Evolutionary conservation across 2,329 filamentous ascomycete genomes (phyloP).

Genomic region (Herpotrichia juniperi): DNA sequence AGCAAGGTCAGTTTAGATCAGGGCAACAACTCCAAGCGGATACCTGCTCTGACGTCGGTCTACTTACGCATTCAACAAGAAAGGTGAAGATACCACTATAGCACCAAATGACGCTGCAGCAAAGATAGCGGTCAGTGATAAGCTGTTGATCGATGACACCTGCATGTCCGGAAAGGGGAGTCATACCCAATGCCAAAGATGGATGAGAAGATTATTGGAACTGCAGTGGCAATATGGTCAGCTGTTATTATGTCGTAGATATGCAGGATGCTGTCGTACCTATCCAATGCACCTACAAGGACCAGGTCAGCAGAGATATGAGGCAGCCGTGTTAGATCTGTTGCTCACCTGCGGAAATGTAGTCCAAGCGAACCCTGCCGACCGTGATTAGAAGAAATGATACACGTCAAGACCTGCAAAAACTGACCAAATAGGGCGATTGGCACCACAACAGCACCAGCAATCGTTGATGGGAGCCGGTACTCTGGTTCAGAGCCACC

Average conservation of each 20-base stretch:
- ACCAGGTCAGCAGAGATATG: constrained; percentile 39
- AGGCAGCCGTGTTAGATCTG: constrained; percentile 62
- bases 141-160: constrained; percentile 23
- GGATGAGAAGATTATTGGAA: constrained; percentile 56
- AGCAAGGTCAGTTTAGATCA: constrained; percentile 26
- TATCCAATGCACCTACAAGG: constrained; percentile 57
- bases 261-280: constrained; percentile 44
- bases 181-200: constrained; percentile 54
- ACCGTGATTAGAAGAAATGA: constrained; percentile 34
- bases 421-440: constrained; percentile 75
- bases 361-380: constrained; percentile 77
- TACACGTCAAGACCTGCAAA: constrained; percentile 27
- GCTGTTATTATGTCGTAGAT: constrained; percentile 33
- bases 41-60: constrained; percentile 28
- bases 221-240: constrained; percentile 43
- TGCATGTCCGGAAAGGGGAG: constrained; percentile 21
- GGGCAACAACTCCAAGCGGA: constrained; percentile 15
- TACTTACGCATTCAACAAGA: constrained; percentile 66
- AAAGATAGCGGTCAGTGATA: constrained; percentile 37
- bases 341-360: constrained; percentile 76
- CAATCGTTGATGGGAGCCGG: constrained; percentile 71
- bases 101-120: constrained; percentile 70
- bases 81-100: constrained; percentile 91
- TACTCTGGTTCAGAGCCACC: constrained; percentile 82
- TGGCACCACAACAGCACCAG: constrained; percentile 78